Conservation (phyloP, 2,329 filamentous ascomycete species). For the Apiospora pterosperma region DNA sequence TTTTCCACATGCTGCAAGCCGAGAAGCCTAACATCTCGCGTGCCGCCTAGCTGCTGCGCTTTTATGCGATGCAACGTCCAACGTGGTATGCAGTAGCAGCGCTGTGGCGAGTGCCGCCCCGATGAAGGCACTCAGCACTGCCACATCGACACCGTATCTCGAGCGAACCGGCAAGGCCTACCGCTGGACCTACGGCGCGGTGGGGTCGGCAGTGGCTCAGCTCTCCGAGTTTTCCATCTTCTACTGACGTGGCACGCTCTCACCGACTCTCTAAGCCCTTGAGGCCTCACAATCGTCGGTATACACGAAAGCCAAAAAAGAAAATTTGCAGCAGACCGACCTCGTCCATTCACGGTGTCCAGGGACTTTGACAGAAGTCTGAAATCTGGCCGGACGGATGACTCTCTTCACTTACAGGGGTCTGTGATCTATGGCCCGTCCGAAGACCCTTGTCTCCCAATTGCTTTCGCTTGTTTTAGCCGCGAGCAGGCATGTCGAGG, state of each 20-base stretch:
- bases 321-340: not conserved
- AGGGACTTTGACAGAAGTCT: not conserved
- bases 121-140: not conserved
- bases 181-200: not conserved
- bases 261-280: not conserved
- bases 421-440: not conserved
- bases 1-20: not conserved
- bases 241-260: conserved; percentile 4
- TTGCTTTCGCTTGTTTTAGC: conserved; percentile 21
- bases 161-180: not conserved
- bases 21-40: not conserved
- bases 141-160: conserved; percentile 1
- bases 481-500: conserved; percentile 15
- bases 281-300: not conserved
- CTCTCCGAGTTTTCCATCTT: not conserved
- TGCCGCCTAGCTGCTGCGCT: not conserved
- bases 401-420: not conserved
- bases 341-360: not conserved
- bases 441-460: conserved; percentile 21
- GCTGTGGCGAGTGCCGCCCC: not conserved
- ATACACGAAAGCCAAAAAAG: not conserved
- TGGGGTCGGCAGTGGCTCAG: not conserved
- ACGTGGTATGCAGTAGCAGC: not conserved
- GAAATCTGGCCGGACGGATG: not conserved
- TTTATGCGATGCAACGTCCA: not conserved